Evolutionary conservation across 2,329 filamentous ascomycete species (phyloP).

Genomic region (Penicillium janthinellum): DNA sequence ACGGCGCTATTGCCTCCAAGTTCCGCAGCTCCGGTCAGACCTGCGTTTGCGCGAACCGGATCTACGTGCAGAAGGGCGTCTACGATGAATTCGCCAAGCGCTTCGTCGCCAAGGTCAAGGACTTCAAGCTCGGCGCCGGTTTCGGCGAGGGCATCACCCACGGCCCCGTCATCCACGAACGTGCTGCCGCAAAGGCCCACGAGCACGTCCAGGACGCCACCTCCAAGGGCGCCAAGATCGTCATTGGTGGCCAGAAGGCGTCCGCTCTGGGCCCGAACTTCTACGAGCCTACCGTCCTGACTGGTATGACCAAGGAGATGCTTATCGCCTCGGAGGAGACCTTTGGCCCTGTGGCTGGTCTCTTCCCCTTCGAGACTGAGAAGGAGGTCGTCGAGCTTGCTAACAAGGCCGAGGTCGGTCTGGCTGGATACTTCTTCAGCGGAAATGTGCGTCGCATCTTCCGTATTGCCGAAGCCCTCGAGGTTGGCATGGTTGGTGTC

Average conservation of each 20-base stretch:
- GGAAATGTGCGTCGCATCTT: conserved; percentile 61
- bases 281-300: conserved; percentile 85
- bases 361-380: conserved; percentile 88
- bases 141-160: conserved; percentile 51
- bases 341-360: conserved; percentile 87
- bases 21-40: conserved; percentile 96
- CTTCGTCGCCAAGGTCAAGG: conserved; percentile 57
- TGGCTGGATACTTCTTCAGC: conserved; percentile 93
- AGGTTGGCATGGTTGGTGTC: conserved; percentile 59
- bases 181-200: conserved; percentile 77
- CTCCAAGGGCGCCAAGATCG: conserved; percentile 72
- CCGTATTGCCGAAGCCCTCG: conserved; percentile 60
- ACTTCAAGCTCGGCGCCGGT: conserved; percentile 51
- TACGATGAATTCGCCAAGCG: conserved; percentile 57
- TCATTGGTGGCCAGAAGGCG: conserved; percentile 73
- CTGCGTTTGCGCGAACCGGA: conserved; percentile 75
- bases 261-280: conserved; percentile 80
- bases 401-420: conserved; percentile 79
- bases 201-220: conserved; percentile 78
- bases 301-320: conserved; percentile 85
- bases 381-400: conserved; percentile 83
- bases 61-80: conserved; percentile 55
- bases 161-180: conserved; percentile 68
- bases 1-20: conserved; percentile 81
- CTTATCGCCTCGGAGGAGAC: conserved; percentile 84